Conservation (phyloP, 2,329 filamentous ascomycete genomes). For the Emmonsia crescens region DNA sequence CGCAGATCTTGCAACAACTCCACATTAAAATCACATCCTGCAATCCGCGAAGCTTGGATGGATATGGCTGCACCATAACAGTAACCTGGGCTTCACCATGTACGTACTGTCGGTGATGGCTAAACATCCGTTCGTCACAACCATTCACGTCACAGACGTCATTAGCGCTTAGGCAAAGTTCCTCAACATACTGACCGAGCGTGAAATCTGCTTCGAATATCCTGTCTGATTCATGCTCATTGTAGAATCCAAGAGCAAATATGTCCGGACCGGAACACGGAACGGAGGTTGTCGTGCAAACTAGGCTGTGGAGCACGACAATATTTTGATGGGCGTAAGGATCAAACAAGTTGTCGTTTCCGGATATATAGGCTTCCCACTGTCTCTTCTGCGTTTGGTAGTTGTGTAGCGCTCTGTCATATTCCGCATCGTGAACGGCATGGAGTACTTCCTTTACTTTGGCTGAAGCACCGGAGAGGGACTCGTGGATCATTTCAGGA, state of each 20-base stretch:
- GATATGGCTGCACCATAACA: conserved; percentile 70
- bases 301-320: conserved; percentile 83
- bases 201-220: conserved; percentile 78
- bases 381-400: conserved; percentile 91
- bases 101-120: conserved; percentile 94
- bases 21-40: conserved; percentile 86
- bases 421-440: conserved; percentile 91
- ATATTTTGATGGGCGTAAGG: conserved; percentile 95
- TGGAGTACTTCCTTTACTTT: conserved; percentile 90
- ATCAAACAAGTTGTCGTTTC: conserved; percentile 81
- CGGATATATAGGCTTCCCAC: conserved; percentile 91
- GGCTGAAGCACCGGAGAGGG: conserved; percentile 65
- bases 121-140: conserved; percentile 78
- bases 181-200: conserved; percentile 88
- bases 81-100: conserved; percentile 92
- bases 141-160: conserved; percentile 71
- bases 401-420: conserved; percentile 86
- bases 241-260: conserved; percentile 86
- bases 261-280: conserved; percentile 85
- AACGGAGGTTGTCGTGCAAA: conserved; percentile 86
- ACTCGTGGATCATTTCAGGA: conserved; percentile 86
- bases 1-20: conserved; percentile 89
- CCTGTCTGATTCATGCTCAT: conserved; percentile 64
- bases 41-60: conserved; percentile 53
- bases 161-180: conserved; percentile 66